These are phyloP conservation scores for Xylariaceae sp. DNA, from an alignment of 2,329 filamentous ascomycete species.

Conservation along the genomic window DNA sequence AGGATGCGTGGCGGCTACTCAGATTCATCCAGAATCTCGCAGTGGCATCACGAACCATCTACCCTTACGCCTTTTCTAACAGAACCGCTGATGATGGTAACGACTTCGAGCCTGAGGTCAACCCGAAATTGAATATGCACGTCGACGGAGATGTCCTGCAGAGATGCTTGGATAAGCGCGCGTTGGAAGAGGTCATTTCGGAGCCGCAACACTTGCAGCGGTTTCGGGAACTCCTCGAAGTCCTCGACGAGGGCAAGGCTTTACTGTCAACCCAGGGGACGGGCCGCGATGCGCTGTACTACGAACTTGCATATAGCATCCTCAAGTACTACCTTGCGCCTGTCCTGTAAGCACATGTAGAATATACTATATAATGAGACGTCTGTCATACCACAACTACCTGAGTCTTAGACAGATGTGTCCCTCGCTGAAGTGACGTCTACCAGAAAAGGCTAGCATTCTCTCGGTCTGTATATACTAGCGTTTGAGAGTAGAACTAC, in stretches of 20 bases:
- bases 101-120: slow-evolving; percentile 43
- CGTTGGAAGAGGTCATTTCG: slow-evolving; percentile 52
- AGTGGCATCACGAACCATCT: slow-evolving; percentile 49
- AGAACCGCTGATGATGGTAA: slow-evolving; percentile 25
- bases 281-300: slow-evolving; percentile 40
- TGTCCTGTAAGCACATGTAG: slow-evolving; percentile 43
- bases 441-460: neutral
- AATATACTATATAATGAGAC: neutral
- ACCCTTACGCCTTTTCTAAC: slow-evolving; percentile 47
- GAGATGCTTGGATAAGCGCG: slow-evolving; percentile 52
- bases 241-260: slow-evolving; percentile 50
- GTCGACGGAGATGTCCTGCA: slow-evolving; percentile 68
- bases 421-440: neutral
- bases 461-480: neutral
- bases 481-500: no score
- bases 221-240: slow-evolving; percentile 48
- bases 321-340: slow-evolving; percentile 57
- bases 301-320: slow-evolving; percentile 56
- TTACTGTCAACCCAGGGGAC: slow-evolving; percentile 39
- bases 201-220: slow-evolving; percentile 12
- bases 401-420: neutral
- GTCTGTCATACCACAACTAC: neutral
- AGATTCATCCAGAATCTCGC: slow-evolving; percentile 74
- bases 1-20: slow-evolving; percentile 68
- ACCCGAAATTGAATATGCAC: slow-evolving; percentile 57